Base-by-base conservation (phyloP, 495 filamentous ascomycete species). In the Aspergillus baeticus region DNA sequence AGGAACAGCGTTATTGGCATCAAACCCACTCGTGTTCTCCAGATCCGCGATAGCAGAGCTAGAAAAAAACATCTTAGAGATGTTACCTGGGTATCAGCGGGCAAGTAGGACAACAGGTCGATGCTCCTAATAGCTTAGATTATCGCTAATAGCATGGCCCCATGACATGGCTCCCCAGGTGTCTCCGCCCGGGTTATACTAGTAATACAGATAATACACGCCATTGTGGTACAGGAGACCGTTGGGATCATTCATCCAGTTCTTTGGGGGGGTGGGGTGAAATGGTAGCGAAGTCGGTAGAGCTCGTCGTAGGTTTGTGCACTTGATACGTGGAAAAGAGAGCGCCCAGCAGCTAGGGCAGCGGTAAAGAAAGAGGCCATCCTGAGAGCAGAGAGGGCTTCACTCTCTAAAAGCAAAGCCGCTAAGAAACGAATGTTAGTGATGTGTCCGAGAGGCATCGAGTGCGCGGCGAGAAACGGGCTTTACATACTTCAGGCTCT, bases 1-100 rank as follows among this genome's bases (percentile, higher is more conserved):
- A n/a, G 78, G 79, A 38, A 76, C 71, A 31, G 65, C 69, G 51
- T 80, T 79, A 46, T 74, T 68, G 0, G 67, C 64, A 37, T 82
- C 82, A 66, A 84, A 81, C 0, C 79, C 77, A 48, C 80, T 83
- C 5, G 81, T 83, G 60, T 85, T 84, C 57, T 82, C 72, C 13
- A 60, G 62, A 55, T 84, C 81, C 18, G 79, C 66, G 5, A 84
- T 75, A 15, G 70, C 71, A 53, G 70, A 77, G 14, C 81, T 81
- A 18, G 75, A 75, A 62, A 81, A 84, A 48, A 80, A 77, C 60
- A 75, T 76, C 59, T 76, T 73, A 11, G 70, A 72, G 36, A 74
- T 62, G 23, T 71, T 75, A 35, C 61, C 57, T 5, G 77, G 76
- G 46, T 68, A 83, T 36, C 71, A 71, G n/a, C 63, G 58, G 15